Evolutionary conservation across 1,284 basidiomycete genomes (phyloP).

Genomic region (Leucoagaricus sp.): DNA sequence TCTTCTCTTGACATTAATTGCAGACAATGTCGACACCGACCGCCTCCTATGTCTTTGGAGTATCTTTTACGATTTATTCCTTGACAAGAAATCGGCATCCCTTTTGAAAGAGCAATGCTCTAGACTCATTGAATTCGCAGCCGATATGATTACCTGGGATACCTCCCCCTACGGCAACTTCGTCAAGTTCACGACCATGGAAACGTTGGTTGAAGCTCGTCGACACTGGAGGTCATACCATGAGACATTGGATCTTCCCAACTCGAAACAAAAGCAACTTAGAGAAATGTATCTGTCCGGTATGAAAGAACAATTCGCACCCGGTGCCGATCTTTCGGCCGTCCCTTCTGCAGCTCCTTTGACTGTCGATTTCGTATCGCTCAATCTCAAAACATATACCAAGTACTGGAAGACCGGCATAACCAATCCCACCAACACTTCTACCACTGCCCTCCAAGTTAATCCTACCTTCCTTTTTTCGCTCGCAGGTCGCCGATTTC

Average conservation of each 20-base stretch:
- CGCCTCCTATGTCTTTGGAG: slow-evolving; percentile 40
- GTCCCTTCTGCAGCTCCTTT: slow-evolving; percentile 3
- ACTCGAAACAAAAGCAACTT: slow-evolving; percentile 16
- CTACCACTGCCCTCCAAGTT: slow-evolving; percentile 21
- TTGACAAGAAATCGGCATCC: slow-evolving; percentile 42
- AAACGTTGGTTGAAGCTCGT: slow-evolving; percentile 44
- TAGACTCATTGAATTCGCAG: slow-evolving; percentile 40
- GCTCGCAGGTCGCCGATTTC: slow-evolving; percentile 38
- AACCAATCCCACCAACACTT: slow-evolving; percentile 40
- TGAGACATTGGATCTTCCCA: slow-evolving; percentile 18
- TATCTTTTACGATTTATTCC: slow-evolving; percentile 56
- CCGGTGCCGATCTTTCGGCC: background rate
- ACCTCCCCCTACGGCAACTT: slow-evolving; percentile 40
- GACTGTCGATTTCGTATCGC: background rate
- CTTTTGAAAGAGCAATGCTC: slow-evolving; percentile 45
- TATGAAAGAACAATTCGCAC: slow-evolving; percentile 18
- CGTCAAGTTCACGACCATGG: slow-evolving; percentile 36
- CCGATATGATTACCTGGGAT: slow-evolving; percentile 43
- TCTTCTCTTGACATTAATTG: slow-evolving; percentile 38
- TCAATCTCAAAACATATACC: slow-evolving; percentile 25
- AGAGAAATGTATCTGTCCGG: slow-evolving; percentile 16
- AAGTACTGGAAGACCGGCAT: slow-evolving; percentile 49
- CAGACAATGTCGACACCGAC: slow-evolving; percentile 30
- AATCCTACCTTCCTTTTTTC: slow-evolving; percentile 56
- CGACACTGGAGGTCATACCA: slow-evolving; percentile 45